Conservation (phyloP, 495 filamentous ascomycete species). For the Penicillium silybi region DNA sequence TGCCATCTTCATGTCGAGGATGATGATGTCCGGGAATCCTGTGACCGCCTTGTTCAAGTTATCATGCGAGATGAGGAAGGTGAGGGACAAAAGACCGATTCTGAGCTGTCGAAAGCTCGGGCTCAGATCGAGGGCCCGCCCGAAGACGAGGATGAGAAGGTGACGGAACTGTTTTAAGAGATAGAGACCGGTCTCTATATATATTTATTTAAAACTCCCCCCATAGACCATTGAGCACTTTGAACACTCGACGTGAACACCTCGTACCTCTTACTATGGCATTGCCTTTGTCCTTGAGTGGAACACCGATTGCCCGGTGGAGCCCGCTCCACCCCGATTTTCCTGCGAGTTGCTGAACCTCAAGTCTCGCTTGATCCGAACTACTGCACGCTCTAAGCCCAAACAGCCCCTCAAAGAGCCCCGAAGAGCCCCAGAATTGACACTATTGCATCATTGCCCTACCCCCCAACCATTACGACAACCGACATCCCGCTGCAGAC, state of each 20-base stretch:
- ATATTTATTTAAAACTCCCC: neutral
- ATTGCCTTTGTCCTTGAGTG: neutral
- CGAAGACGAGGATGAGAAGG: constrained; percentile 39
- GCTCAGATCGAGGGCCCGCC: constrained; percentile 14
- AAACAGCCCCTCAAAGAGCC: neutral
- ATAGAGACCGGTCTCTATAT: neutral
- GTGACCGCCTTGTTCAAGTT: constrained; percentile 87
- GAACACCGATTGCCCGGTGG: neutral
- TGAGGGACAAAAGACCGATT: constrained; percentile 26
- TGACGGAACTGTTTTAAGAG: constrained; percentile 34
- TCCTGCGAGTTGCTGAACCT: neutral
- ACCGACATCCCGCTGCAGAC: constrained; percentile 22
- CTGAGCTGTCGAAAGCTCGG: constrained; percentile 17
- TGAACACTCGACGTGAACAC: too few species aligned
- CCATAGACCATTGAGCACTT: neutral
- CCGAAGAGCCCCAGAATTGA: neutral
- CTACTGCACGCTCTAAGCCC: constrained; percentile 17
- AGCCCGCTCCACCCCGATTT: neutral
- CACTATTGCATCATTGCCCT: neutral
- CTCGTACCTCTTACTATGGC: too few species aligned
- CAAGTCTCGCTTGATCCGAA: neutral
- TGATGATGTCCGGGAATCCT: constrained; percentile 77
- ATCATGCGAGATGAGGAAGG: constrained; percentile 74
- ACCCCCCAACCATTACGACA: constrained; percentile 10
- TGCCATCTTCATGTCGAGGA: constrained; percentile 74